These are phyloP conservation scores for Yamadazyma siamensis DNA, from an alignment of 1,139 yeast species.

Conservation along the genomic window DNA sequence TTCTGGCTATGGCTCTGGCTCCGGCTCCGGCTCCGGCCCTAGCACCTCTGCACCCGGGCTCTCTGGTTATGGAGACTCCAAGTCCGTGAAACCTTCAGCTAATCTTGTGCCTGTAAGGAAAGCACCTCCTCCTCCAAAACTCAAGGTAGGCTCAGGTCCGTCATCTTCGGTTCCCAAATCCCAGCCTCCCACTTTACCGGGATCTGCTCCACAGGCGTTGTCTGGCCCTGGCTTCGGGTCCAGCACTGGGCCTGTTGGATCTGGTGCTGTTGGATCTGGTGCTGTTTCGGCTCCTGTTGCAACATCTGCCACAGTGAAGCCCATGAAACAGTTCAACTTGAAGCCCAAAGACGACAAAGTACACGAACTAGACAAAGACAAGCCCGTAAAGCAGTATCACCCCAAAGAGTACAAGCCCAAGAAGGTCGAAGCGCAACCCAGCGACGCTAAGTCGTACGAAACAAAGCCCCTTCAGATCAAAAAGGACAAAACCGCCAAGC, in stretches of 20 bases:
- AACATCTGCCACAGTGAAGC: background rate
- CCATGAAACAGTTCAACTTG: background rate
- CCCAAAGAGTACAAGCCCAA: conserved; percentile 5
- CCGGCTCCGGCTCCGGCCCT: conserved; percentile 1
- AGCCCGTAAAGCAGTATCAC: conserved; percentile 8
- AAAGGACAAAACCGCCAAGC: conserved; percentile 35
- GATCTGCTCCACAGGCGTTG: too few species aligned
- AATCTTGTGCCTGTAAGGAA: conserved; percentile 48
- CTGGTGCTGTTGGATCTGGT: background rate
- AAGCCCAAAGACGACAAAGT: conserved; percentile 3
- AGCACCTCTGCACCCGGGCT: too few species aligned
- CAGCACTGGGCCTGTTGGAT: conserved; percentile 4
- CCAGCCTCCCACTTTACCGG: conserved; percentile 31
- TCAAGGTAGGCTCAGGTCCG: conserved; percentile 7
- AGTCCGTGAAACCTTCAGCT: background rate
- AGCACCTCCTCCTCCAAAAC: conserved; percentile 54
- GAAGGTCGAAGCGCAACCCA: background rate
- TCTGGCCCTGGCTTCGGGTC: too few species aligned
- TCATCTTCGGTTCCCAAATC: conserved; percentile 24
- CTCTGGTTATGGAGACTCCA: background rate
- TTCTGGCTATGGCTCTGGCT: too few species aligned
- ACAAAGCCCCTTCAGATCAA: conserved; percentile 9
- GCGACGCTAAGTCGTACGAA: conserved; percentile 3
- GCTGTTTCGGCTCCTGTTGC: background rate
- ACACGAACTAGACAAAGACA: too few species aligned